A percentile compares a stretch with the other conserved stretches of the same genome.
Evolutionary conservation across 768 basidiomycete species (phyloP).

Genomic region (Rickenella mellea): DNA sequence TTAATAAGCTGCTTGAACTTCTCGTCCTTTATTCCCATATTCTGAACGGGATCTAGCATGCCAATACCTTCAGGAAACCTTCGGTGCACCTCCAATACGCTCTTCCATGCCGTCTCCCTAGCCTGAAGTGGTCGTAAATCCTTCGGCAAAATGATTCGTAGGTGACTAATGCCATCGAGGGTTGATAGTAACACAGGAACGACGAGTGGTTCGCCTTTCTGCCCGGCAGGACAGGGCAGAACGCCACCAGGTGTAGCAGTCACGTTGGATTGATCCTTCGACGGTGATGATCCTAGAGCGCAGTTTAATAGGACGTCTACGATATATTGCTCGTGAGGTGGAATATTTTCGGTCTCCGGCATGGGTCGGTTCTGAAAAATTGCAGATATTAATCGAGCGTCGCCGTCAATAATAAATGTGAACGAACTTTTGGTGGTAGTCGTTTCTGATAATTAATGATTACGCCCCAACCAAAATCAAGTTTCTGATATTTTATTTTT

Average conservation of each 20-base stretch:
- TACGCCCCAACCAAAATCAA: conserved; percentile 96
- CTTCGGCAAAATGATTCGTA: conserved; percentile 84
- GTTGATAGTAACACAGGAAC: conserved; percentile 85
- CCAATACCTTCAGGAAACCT: conserved; percentile 84
- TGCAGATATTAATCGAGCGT: neutral
- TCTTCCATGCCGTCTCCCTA: conserved; percentile 83
- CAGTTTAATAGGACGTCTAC: conserved; percentile 87
- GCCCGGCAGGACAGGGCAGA: conserved; percentile 58
- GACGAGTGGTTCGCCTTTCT: conserved; percentile 76
- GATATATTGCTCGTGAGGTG: conserved; percentile 86
- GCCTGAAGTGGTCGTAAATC: conserved; percentile 71
- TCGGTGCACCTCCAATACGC: conserved; percentile 81
- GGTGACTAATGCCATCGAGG: conserved; percentile 74
- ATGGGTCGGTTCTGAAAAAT: conserved; percentile 50
- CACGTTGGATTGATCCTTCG: conserved; percentile 48
- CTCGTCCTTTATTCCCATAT: conserved; percentile 94
- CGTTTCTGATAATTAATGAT: conserved; percentile 90
- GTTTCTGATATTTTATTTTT: conserved; percentile 74
- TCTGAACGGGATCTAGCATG: conserved; percentile 82
- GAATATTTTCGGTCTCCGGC: conserved; percentile 58
- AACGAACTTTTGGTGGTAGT: conserved; percentile 61
- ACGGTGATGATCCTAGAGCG: conserved; percentile 46
- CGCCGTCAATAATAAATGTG: neutral
- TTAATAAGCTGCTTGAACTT: conserved; percentile 83
- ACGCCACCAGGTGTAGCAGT: conserved; percentile 60